Percentiles rank a stretch among this genome's conserved stretches.
phyloP scores from a whole-genome alignment of 169 alveolate genomes.

The Theileria orientalis region DNA sequence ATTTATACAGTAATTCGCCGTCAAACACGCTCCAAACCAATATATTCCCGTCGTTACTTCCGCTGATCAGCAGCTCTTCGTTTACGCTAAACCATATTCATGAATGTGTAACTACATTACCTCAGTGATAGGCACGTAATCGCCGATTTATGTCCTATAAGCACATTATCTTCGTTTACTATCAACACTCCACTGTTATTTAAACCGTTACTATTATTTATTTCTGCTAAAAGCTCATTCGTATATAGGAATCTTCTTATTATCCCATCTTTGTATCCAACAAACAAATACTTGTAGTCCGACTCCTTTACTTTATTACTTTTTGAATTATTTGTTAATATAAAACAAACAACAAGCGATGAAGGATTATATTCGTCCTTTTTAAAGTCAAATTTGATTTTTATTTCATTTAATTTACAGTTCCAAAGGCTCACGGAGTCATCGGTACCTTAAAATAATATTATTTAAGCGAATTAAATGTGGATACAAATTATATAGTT shows the following conservation, averaged over 20 bases:
- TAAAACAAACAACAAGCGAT: neutral
- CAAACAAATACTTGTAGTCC: constrained; percentile 36
- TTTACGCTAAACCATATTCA: constrained; percentile 61
- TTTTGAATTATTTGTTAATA: constrained; percentile 24
- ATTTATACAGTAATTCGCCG: constrained; percentile 80
- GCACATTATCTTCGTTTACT: constrained; percentile 36
- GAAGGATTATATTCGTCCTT: neutral
- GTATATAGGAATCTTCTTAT: constrained; percentile 29
- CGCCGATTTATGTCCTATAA: constrained; percentile 53
- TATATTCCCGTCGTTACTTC: constrained; percentile 82
- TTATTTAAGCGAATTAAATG: neutral
- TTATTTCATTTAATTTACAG: constrained; percentile 4
- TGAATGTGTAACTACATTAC: too few species aligned
- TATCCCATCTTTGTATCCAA: constrained; percentile 57
- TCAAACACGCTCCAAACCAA: constrained; percentile 83
- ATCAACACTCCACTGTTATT: neutral
- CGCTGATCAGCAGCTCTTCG: constrained; percentile 73
- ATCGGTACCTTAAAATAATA: neutral
- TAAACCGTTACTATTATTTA: neutral
- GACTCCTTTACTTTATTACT: constrained; percentile 43
- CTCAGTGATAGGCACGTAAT: constrained; percentile 42
- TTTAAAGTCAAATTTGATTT: neutral
- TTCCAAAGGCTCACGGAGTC: neutral
- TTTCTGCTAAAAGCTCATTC: too few species aligned
- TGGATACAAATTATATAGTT: too few species aligned